Conservation (phyloP, 139 green algal genomes). For the Asterochloris sp. region DNA sequence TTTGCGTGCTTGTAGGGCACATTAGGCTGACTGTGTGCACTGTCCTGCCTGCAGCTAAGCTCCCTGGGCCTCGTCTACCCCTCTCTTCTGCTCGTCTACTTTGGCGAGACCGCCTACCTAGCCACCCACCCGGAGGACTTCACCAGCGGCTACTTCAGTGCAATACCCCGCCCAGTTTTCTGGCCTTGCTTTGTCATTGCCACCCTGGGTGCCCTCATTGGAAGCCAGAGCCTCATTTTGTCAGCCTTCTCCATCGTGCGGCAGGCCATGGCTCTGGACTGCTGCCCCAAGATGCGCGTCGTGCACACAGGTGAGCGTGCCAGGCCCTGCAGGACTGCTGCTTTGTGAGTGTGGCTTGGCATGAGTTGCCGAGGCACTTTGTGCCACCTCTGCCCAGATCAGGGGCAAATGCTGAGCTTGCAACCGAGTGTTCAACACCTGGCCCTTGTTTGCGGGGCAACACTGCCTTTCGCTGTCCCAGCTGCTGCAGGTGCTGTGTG, state of each 20-base stretch:
- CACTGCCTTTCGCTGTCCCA: too few relatives aligned
- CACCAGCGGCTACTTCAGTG: background rate
- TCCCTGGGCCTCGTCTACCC: slow-evolving; percentile 43
- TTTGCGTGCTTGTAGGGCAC: too few relatives aligned
- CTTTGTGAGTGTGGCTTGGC: too few relatives aligned
- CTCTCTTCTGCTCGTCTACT: slow-evolving; percentile 54
- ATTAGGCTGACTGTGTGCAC: too few relatives aligned
- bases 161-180: slow-evolving; percentile 12
- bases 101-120: slow-evolving; percentile 44
- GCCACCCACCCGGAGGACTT: background rate
- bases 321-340: too few relatives aligned
- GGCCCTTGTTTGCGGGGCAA: too few relatives aligned
- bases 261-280: slow-evolving; percentile 30
- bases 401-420: too few relatives aligned
- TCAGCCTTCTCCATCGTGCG: slow-evolving; percentile 48
- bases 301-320: slow-evolving; percentile 41
- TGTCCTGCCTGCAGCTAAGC: slow-evolving; percentile 2
- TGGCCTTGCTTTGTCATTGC: slow-evolving; percentile 55
- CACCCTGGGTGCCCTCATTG: slow-evolving; percentile 37
- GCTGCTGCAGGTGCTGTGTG: too few relatives aligned
- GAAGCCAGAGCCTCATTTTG: slow-evolving; percentile 37
- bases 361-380: too few relatives aligned
- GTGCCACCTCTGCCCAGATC: too few relatives aligned
- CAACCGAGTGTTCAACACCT: too few relatives aligned
- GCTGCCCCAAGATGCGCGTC: slow-evolving; percentile 42